phyloP scores from a whole-genome alignment of 2,329 filamentous ascomycete species.

The Colletotrichum navitas region DNA sequence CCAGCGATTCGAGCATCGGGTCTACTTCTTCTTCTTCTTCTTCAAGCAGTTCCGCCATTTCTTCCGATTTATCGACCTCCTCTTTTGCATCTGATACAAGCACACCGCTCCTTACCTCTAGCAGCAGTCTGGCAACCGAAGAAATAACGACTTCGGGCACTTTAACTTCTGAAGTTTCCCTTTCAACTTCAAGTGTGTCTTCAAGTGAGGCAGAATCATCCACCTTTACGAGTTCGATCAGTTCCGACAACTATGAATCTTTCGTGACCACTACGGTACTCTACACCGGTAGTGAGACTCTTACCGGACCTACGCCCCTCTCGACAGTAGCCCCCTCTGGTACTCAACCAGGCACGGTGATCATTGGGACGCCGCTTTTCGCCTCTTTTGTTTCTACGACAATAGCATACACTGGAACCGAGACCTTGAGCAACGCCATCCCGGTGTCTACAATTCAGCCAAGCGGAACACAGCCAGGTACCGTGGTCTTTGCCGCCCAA shows the following conservation, averaged over 20 bases:
- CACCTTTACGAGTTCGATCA: neutral
- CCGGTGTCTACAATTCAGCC: constrained; percentile 2
- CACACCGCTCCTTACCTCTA: neutral
- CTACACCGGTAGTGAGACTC: constrained; percentile 22
- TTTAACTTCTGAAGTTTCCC: neutral
- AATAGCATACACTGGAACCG: constrained; percentile 7
- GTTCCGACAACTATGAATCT: neutral
- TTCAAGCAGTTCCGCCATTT: neutral
- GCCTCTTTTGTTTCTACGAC: constrained; percentile 11
- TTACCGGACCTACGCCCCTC: constrained; percentile 18
- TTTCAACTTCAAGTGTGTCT: neutral
- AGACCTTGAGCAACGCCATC: neutral
- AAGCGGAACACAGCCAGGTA: constrained; percentile 7
- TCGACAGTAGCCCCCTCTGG: constrained; percentile 19
- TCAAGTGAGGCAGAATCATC: neutral
- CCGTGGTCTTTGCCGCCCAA: neutral
- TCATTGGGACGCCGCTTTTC: constrained; percentile 17
- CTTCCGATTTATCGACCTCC: neutral
- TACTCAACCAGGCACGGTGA: constrained; percentile 25
- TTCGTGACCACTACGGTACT: constrained; percentile 10
- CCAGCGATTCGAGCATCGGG: neutral
- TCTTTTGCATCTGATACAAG: neutral
- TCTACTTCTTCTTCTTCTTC: neutral
- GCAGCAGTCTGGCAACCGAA: neutral
- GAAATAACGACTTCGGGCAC: neutral